Evolutionary conservation across 2,329 filamentous ascomycete species (phyloP), one percentile per base, ranked within the genome.

Genomic region (Phialophora verrucosa): DNA sequence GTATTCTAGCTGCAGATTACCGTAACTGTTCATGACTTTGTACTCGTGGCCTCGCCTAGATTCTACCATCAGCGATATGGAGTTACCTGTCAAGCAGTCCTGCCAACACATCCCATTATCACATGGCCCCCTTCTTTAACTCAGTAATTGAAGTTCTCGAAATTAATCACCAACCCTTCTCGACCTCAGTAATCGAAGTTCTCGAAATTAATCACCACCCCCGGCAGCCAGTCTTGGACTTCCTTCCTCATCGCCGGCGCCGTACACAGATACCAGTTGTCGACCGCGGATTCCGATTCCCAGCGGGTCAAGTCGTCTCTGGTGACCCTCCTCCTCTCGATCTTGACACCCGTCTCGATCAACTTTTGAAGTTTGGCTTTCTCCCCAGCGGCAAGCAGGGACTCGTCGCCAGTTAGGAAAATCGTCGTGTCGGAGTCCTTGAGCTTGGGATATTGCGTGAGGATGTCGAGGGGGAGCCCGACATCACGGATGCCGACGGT

Each of bases 71-170:
- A 2, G 32, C 11, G 32, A 12, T 35, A 12, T 12, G 31, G 23
- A 25, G 23, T 1, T 31, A 31, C 8, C 32, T 35, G 32, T 35
- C 32, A 12, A 35, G 32, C 32, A 4, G 11, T 35, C 2, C 32
- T 12, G 10, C 32, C 1, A 35, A 12, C 32, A 35, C 32, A 35
- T 35, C 32, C 32, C 32, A 35, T 35, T 4, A 35, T 12, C 32
- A 10, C 32, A 35, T 12, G 3, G 32, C 11, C 32, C 4, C 32
- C n/a, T 50, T 27, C 7, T 2, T 50, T 20, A 23, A 2, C 54
- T 59, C 50, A 89, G 72, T 89, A 89, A 38, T 82, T 81, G 75
- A 90, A 90, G 71, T 87, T 86, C 75, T 89, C 87, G 77, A 81
- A 85, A 1, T 83, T 78, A 44, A 88, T 78, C 38, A 82, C 80